Evolutionary conservation across 805 yeast species (phyloP).

Genomic region (Zygoascus flipseniorum): DNA sequence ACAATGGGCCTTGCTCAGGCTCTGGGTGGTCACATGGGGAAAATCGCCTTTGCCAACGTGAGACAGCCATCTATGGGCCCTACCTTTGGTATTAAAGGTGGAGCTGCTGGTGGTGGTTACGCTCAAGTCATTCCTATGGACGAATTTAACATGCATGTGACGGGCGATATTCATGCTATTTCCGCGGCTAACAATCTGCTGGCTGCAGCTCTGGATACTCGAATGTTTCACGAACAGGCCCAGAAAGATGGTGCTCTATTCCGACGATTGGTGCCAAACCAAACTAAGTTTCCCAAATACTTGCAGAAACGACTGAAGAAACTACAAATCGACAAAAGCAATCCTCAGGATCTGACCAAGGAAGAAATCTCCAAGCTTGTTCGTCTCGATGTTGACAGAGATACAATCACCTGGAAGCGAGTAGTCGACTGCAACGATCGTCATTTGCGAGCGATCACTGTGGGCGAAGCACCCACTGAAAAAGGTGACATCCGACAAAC

Average conservation of each 20-base stretch:
- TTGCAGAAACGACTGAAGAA: slow-evolving; percentile 69
- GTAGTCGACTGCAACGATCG: slow-evolving; percentile 94
- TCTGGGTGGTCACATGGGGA: slow-evolving; percentile 77
- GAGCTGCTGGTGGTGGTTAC: slow-evolving; percentile 99
- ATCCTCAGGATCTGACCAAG: slow-evolving; percentile 68
- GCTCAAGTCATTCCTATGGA: slow-evolving; percentile 98
- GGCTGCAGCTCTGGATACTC: slow-evolving; percentile 94
- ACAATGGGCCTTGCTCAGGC: slow-evolving; percentile 96
- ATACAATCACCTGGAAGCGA: slow-evolving; percentile 83
- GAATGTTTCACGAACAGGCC: slow-evolving; percentile 90
- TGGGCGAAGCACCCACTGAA: slow-evolving; percentile 90
- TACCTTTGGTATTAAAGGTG: slow-evolving; percentile 97
- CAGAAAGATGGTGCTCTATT: slow-evolving; percentile 74
- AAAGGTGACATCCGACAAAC: slow-evolving; percentile 78
- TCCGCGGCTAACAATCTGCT: slow-evolving; percentile 87
- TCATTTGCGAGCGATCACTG: slow-evolving; percentile 76
- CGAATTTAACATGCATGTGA: slow-evolving; percentile 94
- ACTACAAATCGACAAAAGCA: slow-evolving; percentile 66
- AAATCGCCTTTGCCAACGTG: slow-evolving; percentile 83
- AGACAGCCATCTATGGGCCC: slow-evolving; percentile 99
- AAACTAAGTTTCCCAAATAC: slow-evolving; percentile 70
- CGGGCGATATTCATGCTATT: slow-evolving; percentile 97
- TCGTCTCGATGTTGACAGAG: slow-evolving; percentile 81
- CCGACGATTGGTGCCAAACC: slow-evolving; percentile 76
- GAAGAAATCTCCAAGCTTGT: slow-evolving; percentile 72